Evolutionary conservation across 768 basidiomycete species (phyloP), one percentile per base, ranked within the genome.

Genomic region (Pleurotus djamor): DNA sequence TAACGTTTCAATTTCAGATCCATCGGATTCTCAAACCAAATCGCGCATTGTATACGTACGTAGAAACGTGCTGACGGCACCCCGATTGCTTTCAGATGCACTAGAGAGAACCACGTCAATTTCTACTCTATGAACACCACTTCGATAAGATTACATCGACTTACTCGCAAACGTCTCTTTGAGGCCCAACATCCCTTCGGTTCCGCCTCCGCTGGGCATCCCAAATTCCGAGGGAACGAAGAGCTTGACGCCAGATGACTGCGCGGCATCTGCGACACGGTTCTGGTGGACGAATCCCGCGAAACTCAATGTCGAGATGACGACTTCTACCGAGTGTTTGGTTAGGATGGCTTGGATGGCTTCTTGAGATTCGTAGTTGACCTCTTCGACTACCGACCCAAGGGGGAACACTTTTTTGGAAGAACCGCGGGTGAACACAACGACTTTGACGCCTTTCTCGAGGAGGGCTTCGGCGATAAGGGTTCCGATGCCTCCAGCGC

Each of bases 211-310:
- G 0, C 69, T 76, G 12, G 73, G 68, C 62, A 74, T 66, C 17
- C 76, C 73, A 34, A 65, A 77, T 57, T 77, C 76, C 16, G 69
- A 71, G 10, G 76, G 74, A n/a, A 74, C 74, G 50, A 77, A 76
- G 50, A 78, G 43, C 61, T 73, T 72, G 16, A 77, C 73, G 0
- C 66, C 69, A 0, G 74, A 75, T 38, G 63, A 65, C 58, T 73
- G 73, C 28, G 76, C 72, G 12, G 76, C 76, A 5, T 72, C 69
- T 12, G 69, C 74, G 37, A 77, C 57, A 1, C 64, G 44, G 21
- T 52, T 59, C 52, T 75, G 73, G 5, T 61, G 62, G 2, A 56
- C 44, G 12, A 70, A 62, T 0, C 63, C 72, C 12, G 50, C 62
- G 4, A 61, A 67, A 4, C 67, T 67, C 36, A 76, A 36, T 6